Evolutionary conservation across 495 filamentous ascomycete species (phyloP), one percentile per base, ranked within the genome.

Genomic region (Lophium mytilinum): DNA sequence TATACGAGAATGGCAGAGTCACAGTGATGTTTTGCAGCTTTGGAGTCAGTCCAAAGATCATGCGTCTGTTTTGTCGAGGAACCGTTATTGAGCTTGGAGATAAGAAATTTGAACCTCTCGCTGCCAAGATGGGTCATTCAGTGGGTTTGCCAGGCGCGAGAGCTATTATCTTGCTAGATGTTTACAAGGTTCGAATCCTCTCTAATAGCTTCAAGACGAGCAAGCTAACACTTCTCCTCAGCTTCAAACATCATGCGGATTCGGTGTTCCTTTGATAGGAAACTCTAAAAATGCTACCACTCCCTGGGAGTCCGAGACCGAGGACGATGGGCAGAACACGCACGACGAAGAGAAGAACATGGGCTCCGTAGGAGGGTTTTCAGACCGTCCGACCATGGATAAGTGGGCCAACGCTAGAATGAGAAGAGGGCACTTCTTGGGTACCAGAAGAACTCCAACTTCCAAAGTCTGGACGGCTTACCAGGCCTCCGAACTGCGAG

Each of bases 21-120:
- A 88, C 87, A 0, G 66, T 88, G 56, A 78, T 87, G 73, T 88
- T 89, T 71, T 85, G 79, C 60, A 79, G 80, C 4, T 91, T 90
- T 64, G 79, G 80, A 9, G 69, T 71, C 0, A 67, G 73, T 1
- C 87, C 87, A 3, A 76, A 80, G 55, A 90, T 91, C 60, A 57
- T 89, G 55, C 68, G 87, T 1, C 69, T 89, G n/a, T 90, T 84
- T 65, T 86, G 87, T 45, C 76, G 67, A 45, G 87, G 85, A 0
- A 72, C 70, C 2, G 82, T 89, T 8, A 70, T 89, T 9, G 87
- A 90, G 68, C 70, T 71, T 50, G 77, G 76, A 17, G 68, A 75
- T 30, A 24, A 57, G 37, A 17, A 34, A 6, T 60, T 56, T 75
- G 75, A 66, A 66, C 67, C 36, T 65, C 68, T 51, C 68, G 68